Percentiles rank a stretch among this genome's conserved stretches.
Conservation (phyloP, 306 rosid genomes). For the Medicago ruthenica region DNA sequence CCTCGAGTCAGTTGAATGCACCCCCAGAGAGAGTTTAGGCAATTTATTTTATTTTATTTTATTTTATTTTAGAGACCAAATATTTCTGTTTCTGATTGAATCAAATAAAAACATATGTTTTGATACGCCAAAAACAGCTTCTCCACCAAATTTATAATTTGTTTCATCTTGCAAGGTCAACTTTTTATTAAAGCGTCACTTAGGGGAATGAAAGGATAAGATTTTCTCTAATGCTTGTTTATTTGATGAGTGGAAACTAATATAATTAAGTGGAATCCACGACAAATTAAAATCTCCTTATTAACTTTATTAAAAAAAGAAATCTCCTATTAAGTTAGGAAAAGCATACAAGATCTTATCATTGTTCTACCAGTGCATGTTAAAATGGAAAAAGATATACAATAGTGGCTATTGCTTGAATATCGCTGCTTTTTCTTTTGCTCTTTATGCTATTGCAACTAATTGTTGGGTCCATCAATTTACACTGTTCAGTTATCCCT, state of each 20-base stretch:
- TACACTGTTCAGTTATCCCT: conserved; percentile 11
- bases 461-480: conserved; percentile 21
- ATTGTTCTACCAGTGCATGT: conserved; percentile 31
- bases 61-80: not conserved
- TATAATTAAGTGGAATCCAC: conserved; percentile 41
- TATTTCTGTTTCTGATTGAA: not conserved
- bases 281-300: not conserved
- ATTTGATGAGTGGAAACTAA: not conserved
- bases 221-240: not conserved
- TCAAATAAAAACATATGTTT: conserved; percentile 6
- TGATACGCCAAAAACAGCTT: not conserved
- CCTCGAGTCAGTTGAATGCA: not conserved
- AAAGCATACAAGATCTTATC: conserved; percentile 37
- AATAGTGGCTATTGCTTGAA: not conserved
- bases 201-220: conserved; percentile 25
- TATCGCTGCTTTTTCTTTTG: not conserved
- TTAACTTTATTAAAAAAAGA: not conserved
- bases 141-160: not conserved
- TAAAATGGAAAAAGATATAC: not conserved
- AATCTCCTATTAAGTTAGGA: not conserved
- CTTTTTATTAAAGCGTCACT: conserved; percentile 1
- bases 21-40: too few species aligned
- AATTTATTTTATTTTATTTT: not conserved
- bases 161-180: conserved; percentile 14
- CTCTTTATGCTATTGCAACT: not conserved